A percentile compares a stretch with the other conserved stretches of the same genome.
Evolutionary conservation across 75 land plant genomes (phyloP).

Genomic region (Gnetum montanum): DNA sequence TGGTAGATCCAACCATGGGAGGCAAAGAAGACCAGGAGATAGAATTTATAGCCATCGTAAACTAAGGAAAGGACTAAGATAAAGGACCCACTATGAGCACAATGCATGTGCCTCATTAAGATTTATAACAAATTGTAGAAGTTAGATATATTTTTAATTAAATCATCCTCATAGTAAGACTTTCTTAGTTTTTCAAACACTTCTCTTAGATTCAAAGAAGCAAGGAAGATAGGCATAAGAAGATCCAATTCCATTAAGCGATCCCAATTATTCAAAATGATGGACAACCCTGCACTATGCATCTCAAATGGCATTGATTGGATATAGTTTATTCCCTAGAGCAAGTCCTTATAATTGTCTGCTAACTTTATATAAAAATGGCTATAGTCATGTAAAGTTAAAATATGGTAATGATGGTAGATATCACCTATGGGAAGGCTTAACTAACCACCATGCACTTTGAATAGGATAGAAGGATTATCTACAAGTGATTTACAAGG

Average conservation of each 20-base stretch:
- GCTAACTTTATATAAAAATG: background rate
- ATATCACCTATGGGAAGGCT: background rate
- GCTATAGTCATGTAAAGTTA: background rate
- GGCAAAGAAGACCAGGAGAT: constrained; percentile 13
- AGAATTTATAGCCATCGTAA: constrained; percentile 6
- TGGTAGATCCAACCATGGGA: constrained; percentile 17
- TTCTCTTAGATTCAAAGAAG: background rate
- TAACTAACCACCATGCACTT: constrained; percentile 3
- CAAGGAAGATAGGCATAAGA: constrained; percentile 6
- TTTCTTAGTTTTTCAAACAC: constrained; percentile 1
- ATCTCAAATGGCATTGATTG: no score
- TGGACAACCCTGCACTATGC: background rate
- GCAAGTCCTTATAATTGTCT: background rate
- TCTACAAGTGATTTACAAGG: background rate
- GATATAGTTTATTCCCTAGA: constrained; percentile 1
- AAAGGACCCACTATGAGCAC: constrained; percentile 3
- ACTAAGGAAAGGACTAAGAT: constrained; percentile 1
- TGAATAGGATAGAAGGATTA: background rate
- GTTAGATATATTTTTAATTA: background rate
- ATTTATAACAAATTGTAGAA: background rate
- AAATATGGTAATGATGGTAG: background rate
- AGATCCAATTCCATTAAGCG: background rate
- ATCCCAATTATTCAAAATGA: background rate
- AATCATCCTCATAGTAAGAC: background rate
- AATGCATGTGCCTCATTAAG: background rate